A percentile compares a stretch with the other conserved stretches of the same genome.
Evolutionary conservation across 768 basidiomycete species (phyloP).

Genomic region (Austroboletus festivus): DNA sequence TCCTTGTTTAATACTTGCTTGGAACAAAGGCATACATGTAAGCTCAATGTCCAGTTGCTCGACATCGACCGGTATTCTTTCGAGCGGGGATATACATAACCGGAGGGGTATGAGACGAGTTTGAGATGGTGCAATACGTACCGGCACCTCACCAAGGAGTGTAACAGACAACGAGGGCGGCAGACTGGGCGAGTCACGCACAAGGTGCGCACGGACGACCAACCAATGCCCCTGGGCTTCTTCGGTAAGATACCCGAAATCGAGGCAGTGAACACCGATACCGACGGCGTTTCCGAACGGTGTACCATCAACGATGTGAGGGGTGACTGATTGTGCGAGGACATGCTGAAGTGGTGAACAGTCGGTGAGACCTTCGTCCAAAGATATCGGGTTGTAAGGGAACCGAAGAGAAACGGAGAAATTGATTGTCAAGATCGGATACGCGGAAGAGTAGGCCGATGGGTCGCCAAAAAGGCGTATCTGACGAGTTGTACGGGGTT

Average conservation of each 20-base stretch:
- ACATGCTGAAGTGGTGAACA: conserved; percentile 37
- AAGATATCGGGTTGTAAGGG: background rate
- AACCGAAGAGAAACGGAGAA: conserved; percentile 45
- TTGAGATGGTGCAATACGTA: conserved; percentile 58
- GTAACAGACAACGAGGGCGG: conserved; percentile 19
- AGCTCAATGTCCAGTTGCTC: conserved; percentile 42
- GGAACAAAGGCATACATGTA: background rate
- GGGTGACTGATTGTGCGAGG: conserved; percentile 51
- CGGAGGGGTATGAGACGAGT: conserved; percentile 56
- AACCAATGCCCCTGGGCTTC: conserved; percentile 51
- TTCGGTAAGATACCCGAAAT: conserved; percentile 8
- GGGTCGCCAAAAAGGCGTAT: conserved; percentile 86
- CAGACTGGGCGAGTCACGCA: background rate
- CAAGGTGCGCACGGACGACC: conserved; percentile 28
- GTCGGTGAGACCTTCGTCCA: background rate
- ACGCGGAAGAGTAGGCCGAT: conserved; percentile 32
- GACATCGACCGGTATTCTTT: conserved; percentile 31
- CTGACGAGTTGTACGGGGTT: conserved; percentile 33
- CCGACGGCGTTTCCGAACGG: conserved; percentile 73
- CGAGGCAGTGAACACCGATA: conserved; percentile 52
- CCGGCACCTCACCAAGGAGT: conserved; percentile 13
- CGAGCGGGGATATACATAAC: conserved; percentile 37
- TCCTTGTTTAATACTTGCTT: background rate
- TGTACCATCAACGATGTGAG: conserved; percentile 72
- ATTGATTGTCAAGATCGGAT: conserved; percentile 56